These are phyloP conservation scores for Arthroderma sp. DNA, from an alignment of 2,329 filamentous ascomycete species.

Conservation along the genomic window DNA sequence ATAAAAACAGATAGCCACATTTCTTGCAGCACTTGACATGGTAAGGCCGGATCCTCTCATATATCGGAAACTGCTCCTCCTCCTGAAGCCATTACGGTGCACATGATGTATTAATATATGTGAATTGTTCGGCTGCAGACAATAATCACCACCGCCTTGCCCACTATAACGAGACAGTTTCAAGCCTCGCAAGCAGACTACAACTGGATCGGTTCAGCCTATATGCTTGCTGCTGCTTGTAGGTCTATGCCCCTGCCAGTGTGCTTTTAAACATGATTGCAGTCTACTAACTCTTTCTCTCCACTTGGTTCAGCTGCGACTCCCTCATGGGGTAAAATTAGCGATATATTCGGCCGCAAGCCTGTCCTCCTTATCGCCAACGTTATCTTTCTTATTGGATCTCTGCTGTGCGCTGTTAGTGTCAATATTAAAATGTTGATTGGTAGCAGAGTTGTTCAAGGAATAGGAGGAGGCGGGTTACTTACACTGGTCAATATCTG, in stretches of 20 bases:
- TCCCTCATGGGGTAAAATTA: conserved; percentile 47
- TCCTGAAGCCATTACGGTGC: not conserved
- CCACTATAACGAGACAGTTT: conserved; percentile 21
- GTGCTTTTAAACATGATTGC: not conserved
- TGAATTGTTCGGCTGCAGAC: conserved; percentile 10
- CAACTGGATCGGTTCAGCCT: conserved; percentile 26
- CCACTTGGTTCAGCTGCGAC: conserved; percentile 20
- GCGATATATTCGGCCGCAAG: conserved; percentile 56
- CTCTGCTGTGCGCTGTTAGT: conserved; percentile 45
- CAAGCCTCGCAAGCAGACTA: conserved; percentile 21
- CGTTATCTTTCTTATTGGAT: conserved; percentile 48
- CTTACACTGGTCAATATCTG: conserved; percentile 51
- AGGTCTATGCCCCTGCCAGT: conserved; percentile 11
- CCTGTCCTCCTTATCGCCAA: conserved; percentile 48
- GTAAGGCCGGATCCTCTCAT: conserved; percentile 16
- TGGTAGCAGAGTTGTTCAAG: conserved; percentile 48
- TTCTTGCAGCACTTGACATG: conserved; percentile 48
- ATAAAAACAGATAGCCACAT: conserved; percentile 37
- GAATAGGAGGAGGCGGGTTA: conserved; percentile 50
- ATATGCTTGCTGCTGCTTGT: conserved; percentile 21
- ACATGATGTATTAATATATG: not conserved
- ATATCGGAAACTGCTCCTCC: conserved; percentile 3
- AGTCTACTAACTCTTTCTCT: not conserved
- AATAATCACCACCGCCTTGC: conserved; percentile 23
- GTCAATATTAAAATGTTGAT: conserved; percentile 50